phyloP scores from a whole-genome alignment of 1,284 basidiomycete species.

The Mycena citricolor region DNA sequence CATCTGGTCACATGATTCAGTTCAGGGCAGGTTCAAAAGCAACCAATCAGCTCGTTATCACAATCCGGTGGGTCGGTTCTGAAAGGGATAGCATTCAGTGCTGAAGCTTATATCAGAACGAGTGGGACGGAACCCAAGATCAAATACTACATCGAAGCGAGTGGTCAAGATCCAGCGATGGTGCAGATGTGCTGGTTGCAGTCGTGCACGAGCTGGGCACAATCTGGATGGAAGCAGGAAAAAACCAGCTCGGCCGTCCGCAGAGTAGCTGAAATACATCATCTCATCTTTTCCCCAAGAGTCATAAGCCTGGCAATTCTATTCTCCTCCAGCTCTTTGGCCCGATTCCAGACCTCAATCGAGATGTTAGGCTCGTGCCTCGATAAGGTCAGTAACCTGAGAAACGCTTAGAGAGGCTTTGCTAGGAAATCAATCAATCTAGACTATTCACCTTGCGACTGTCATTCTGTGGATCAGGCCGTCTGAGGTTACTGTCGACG shows the following conservation, averaged over 20 bases:
- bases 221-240: constrained; percentile 54
- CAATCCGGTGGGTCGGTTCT: constrained; percentile 50
- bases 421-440: constrained; percentile 3
- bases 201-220: constrained; percentile 51
- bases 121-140: constrained; percentile 84
- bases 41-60: constrained; percentile 57
- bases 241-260: constrained; percentile 23
- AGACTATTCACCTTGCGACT: constrained; percentile 53
- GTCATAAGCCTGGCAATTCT: constrained; percentile 21
- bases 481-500: constrained; percentile 46
- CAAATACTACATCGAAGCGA: constrained; percentile 70
- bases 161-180: constrained; percentile 38
- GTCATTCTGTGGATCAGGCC: constrained; percentile 65
- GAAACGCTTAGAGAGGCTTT: constrained; percentile 13
- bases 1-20: constrained; percentile 83
- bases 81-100: not conserved
- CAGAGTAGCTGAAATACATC: constrained; percentile 2
- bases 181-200: constrained; percentile 41
- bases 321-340: constrained; percentile 42
- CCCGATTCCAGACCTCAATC: constrained; percentile 45
- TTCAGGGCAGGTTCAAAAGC: constrained; percentile 54
- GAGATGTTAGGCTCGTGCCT: constrained; percentile 45
- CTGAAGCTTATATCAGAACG: constrained; percentile 46
- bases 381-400: constrained; percentile 51
- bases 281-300: constrained; percentile 14